Evolutionary conservation across 371 early-diverging fungal species (phyloP).

Genomic region (Mortierella sp.): DNA sequence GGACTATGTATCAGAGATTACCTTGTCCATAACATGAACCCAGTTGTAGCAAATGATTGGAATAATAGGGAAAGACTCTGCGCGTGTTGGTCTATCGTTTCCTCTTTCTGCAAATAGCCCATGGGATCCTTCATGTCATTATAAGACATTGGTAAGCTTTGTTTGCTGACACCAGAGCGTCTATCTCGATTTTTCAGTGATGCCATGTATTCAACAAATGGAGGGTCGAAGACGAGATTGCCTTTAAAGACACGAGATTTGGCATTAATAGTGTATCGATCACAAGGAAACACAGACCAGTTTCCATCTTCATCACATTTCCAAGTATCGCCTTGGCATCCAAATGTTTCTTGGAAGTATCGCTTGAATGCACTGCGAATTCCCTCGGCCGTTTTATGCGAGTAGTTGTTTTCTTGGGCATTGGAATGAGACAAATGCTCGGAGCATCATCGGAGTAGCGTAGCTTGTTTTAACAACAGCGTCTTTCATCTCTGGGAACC

Average conservation of each 20-base stretch:
- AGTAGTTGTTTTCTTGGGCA: slow-evolving; percentile 3
- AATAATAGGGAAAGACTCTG: slow-evolving; percentile 10
- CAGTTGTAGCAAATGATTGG: slow-evolving; percentile 16
- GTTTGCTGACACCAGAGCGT: not conserved
- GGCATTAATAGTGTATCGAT: too few relatives aligned
- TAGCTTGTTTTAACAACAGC: not conserved
- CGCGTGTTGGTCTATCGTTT: not conserved
- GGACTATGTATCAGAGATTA: not conserved
- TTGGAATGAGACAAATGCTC: slow-evolving; percentile 11
- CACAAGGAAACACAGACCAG: not conserved
- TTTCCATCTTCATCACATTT: not conserved
- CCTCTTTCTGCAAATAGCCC: slow-evolving; percentile 1
- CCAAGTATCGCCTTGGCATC: slow-evolving; percentile 2
- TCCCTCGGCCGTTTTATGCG: slow-evolving; percentile 7
- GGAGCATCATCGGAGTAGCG: slow-evolving; percentile 2
- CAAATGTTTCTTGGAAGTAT: slow-evolving; percentile 4
- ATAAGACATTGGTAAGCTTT: slow-evolving; percentile 3
- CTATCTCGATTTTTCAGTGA: slow-evolving; percentile 9
- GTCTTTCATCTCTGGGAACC: not conserved
- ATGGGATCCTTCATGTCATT: not conserved
- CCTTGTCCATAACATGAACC: slow-evolving; percentile 13
- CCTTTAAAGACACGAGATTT: not conserved
- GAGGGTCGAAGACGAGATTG: slow-evolving; percentile 16
- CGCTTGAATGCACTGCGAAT: slow-evolving; percentile 12
- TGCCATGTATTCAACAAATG: not conserved